A percentile compares a stretch with the other conserved stretches of the same genome.
Evolutionary conservation across 805 yeast species (phyloP).

Genomic region (Naumovozyma dairenensis): DNA sequence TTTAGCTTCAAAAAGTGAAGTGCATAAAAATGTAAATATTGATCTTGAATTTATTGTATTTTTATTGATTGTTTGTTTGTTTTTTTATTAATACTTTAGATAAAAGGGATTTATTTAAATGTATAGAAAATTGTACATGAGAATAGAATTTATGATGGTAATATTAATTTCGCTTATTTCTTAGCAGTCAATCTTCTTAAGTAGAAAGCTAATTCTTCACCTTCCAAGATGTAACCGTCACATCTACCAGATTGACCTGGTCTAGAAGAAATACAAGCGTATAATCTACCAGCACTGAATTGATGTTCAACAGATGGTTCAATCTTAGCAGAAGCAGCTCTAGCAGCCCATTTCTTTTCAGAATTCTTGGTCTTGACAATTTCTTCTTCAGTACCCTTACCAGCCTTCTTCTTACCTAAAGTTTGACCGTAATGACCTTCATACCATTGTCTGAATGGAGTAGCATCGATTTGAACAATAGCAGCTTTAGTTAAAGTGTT

Average conservation of each 20-base stretch:
- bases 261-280: constrained; percentile 96
- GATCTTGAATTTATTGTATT: no score
- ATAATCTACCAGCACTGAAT: constrained; percentile 96
- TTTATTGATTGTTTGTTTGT: no score
- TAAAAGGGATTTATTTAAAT: no score
- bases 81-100: no score
- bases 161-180: constrained; percentile 50
- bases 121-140: constrained; percentile 1
- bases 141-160: not conserved
- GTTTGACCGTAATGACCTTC: constrained; percentile 94
- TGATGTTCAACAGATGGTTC: constrained; percentile 87
- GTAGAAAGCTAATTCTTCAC: constrained; percentile 99
- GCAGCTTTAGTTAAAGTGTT: constrained; percentile 98
- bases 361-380: constrained; percentile 59
- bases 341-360: constrained; percentile 84
- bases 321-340: constrained; percentile 73
- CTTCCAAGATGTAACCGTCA: constrained; percentile 99
- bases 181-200: constrained; percentile 97
- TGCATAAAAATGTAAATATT: no score
- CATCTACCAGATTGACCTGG: constrained; percentile 99
- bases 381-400: constrained; percentile 44
- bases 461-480: constrained; percentile 97
- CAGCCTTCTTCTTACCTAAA: constrained; percentile 72
- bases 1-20: no score
- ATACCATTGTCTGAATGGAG: constrained; percentile 98